Conservation (phyloP, 2,329 filamentous ascomycete genomes). For the Epichloe typhina region DNA sequence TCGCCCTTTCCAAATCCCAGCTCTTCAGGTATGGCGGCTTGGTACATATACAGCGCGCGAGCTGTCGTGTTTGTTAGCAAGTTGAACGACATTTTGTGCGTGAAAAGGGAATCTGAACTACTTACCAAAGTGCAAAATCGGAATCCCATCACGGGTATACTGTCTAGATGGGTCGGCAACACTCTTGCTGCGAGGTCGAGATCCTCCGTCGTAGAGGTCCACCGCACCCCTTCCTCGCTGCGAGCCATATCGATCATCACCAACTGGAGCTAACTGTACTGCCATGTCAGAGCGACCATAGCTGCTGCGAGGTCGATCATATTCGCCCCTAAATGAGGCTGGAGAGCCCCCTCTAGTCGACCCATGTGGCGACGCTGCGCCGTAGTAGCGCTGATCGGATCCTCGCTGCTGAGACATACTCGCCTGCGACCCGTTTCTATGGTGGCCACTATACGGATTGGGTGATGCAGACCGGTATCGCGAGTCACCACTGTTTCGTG, state of each 20-base stretch:
- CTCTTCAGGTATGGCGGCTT: slow-evolving; percentile 90
- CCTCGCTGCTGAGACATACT: slow-evolving; percentile 29
- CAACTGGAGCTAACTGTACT: slow-evolving; percentile 49
- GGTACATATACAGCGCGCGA: slow-evolving; percentile 86
- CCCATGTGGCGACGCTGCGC: slow-evolving; percentile 37
- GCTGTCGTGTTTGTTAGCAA: slow-evolving; percentile 37
- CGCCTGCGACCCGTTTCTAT: slow-evolving; percentile 24
- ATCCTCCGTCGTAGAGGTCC: slow-evolving; percentile 42
- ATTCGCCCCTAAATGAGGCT: slow-evolving; percentile 29
- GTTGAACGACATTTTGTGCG: not conserved
- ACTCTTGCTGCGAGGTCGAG: slow-evolving; percentile 62
- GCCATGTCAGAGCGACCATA: slow-evolving; percentile 46
- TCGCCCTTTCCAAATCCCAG: slow-evolving; percentile 88
- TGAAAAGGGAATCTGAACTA: slow-evolving; percentile 16
- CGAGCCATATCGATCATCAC: slow-evolving; percentile 46
- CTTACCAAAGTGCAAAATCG: slow-evolving; percentile 91
- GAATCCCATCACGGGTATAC: slow-evolving; percentile 72
- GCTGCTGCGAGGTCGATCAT: slow-evolving; percentile 37
- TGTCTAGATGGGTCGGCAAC: slow-evolving; percentile 71
- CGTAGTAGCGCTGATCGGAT: slow-evolving; percentile 38
- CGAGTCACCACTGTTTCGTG: slow-evolving; percentile 35
- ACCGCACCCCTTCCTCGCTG: slow-evolving; percentile 39
- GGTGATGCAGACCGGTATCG: slow-evolving; percentile 44
- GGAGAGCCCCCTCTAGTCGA: slow-evolving; percentile 34
- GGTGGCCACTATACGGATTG: slow-evolving; percentile 43